Conservation (phyloP, 2,329 filamentous ascomycete species). For the Pseudogymnoascus sp. region DNA sequence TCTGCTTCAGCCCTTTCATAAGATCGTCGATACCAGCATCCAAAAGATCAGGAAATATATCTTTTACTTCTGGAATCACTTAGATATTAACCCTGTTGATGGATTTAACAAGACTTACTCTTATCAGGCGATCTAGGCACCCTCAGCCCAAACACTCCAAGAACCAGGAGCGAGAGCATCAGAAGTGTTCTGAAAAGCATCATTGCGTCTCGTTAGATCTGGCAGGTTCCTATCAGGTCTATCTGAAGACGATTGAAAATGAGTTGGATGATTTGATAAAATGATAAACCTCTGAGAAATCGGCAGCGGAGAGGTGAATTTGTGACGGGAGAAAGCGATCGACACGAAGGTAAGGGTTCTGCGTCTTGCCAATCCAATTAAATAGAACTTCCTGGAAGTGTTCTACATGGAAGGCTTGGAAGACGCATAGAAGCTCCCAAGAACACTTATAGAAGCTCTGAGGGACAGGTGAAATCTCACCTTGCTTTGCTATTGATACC, state of each 20-base stretch:
- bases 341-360: not conserved
- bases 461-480: not conserved
- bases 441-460: constrained; percentile 1
- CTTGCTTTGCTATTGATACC: constrained; percentile 6
- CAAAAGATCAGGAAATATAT: constrained; percentile 33
- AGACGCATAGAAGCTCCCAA: constrained; percentile 1
- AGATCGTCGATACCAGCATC: constrained; percentile 45
- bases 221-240: not conserved
- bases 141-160: not conserved
- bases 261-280: not conserved
- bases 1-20: constrained; percentile 37
- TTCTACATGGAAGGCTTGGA: not conserved
- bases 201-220: not conserved
- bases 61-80: not conserved
- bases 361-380: not conserved
- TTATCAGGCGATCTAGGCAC: not conserved
- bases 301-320: not conserved
- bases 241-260: not conserved
- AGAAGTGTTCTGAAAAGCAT: not conserved
- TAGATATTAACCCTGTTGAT: not conserved
- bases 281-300: not conserved
- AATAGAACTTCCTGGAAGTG: not conserved
- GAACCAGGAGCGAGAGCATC: not conserved
- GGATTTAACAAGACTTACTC: not conserved
- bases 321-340: not conserved